These are phyloP conservation scores for Aspergillus funiculosus DNA, from an alignment of 495 filamentous ascomycete species.

Conservation along the genomic window DNA sequence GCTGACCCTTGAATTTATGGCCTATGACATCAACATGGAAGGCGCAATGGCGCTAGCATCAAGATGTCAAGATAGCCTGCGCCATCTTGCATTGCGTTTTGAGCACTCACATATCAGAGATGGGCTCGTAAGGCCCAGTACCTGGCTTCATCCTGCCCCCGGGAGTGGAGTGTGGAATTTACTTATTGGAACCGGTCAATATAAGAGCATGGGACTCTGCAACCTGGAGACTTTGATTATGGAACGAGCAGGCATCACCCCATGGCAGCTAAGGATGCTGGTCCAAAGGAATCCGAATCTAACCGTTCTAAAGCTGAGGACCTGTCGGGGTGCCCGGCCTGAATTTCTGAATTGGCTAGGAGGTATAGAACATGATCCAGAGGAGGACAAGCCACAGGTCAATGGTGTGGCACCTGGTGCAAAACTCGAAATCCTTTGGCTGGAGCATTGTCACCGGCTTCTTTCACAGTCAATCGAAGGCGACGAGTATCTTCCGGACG, in stretches of 20 bases:
- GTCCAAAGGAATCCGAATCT: constrained; percentile 28
- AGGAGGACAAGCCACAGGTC: constrained; percentile 11
- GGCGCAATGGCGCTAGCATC: constrained; percentile 21
- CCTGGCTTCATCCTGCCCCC: constrained; percentile 26
- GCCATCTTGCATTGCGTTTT: constrained; percentile 32
- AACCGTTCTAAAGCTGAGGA: constrained; percentile 26
- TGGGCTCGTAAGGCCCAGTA: constrained; percentile 19
- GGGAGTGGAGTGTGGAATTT: constrained; percentile 31
- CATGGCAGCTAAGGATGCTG: constrained; percentile 32
- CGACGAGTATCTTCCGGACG: constrained; percentile 2
- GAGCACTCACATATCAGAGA: constrained; percentile 35
- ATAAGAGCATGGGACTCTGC: constrained; percentile 16
- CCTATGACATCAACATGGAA: constrained; percentile 25
- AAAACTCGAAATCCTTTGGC: constrained; percentile 23
- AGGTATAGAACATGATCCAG: constrained; percentile 17
- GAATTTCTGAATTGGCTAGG: constrained; percentile 34
- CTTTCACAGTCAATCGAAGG: constrained; percentile 6
- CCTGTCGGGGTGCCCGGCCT: constrained; percentile 27
- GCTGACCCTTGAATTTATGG: constrained; percentile 28
- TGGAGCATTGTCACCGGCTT: constrained; percentile 27
- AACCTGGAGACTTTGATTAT: constrained; percentile 26
- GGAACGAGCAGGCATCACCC: constrained; percentile 32
- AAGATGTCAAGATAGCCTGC: constrained; percentile 22
- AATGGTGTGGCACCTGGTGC: constrained; percentile 18
- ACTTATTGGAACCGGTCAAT: constrained; percentile 24